phyloP scores from a whole-genome alignment of 2,329 filamentous ascomycete species.

The Juglanconis juglandina region DNA sequence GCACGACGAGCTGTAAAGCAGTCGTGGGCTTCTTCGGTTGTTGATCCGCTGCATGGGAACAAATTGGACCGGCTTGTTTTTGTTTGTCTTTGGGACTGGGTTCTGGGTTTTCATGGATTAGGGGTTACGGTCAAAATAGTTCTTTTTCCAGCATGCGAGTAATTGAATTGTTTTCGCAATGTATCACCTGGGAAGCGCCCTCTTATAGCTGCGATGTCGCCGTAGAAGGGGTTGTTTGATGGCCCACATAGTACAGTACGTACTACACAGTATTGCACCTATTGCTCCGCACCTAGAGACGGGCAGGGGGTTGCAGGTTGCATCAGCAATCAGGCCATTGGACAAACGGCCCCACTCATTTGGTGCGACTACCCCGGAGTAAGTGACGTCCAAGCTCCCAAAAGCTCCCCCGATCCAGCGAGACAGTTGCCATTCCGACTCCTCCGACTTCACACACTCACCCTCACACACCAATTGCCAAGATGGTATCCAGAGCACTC shows the following conservation, averaged over 20 bases:
- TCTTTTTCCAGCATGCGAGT: slow-evolving; percentile 10
- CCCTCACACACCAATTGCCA: slow-evolving; percentile 19
- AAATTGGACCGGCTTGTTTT: slow-evolving; percentile 9
- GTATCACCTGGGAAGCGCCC: not conserved
- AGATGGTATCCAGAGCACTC: slow-evolving; percentile 47
- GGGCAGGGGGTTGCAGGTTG: not conserved
- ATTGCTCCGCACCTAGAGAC: not conserved
- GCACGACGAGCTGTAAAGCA: slow-evolving; percentile 74
- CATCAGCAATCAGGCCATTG: slow-evolving; percentile 9
- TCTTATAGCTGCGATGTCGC: not conserved
- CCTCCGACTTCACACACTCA: not conserved
- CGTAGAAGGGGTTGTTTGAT: not conserved
- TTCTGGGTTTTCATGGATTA: slow-evolving; percentile 12
- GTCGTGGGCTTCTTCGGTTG: slow-evolving; percentile 4
- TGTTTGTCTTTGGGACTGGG: slow-evolving; percentile 7
- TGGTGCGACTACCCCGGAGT: not conserved
- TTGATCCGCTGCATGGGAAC: not conserved
- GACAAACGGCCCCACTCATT: not conserved
- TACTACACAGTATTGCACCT: not conserved
- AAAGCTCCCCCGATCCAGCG: not conserved
- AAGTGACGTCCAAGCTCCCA: slow-evolving; percentile 13
- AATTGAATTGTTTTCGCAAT: slow-evolving; percentile 10
- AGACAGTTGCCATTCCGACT: not conserved
- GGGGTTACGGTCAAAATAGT: slow-evolving; percentile 17
- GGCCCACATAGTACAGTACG: too few relatives aligned